Base-by-base conservation (phyloP, 2,329 filamentous ascomycete genomes). In the Knoxdaviesia proteae region DNA sequence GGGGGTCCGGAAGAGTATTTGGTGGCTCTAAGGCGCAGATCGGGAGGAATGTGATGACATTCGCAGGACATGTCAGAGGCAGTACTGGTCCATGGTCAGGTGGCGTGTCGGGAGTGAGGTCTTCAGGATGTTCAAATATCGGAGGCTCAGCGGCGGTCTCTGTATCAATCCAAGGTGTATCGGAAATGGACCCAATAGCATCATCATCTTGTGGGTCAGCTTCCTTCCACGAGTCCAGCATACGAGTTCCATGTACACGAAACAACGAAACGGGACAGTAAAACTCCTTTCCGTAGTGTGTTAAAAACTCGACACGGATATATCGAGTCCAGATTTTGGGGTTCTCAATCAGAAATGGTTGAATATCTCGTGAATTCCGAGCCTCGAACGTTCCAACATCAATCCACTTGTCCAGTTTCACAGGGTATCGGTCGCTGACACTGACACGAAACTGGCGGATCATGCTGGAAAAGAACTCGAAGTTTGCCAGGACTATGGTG, bases 401-500 rank as follows among this genome's bases (percentile, higher is more conserved):
- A 49, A 80, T 84, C 90, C 90, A 98, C 51, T 90, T 84, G 41
- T 94, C 87, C 44, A 74, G 60, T 58, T 94, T 96, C 43, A 90
- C 82, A 1, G 90, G 90, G 58, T 94, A 96, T 44, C 84, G 77
- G 61, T 96, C 90, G 45, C 87, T 92, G 40, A 94, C 88, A 55
- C 84, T 92, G 50, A 96, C 76, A 42, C 82, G 73, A 57, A 98
- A 94, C 40, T 78, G 81, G 42, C 86, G 80, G 51, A 96, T 82
- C 71, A 93, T 94, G 55, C 86, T 94, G 44, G 86, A 94, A 65
- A 98, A 98, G 64, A 98, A 98, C 58, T 98, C 90, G 52, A 92
- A 98, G 57, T 98, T 98, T 47, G 88, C 90, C 43, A 98, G 68
- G n/a, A 96, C 90, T 36, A 98, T 69, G 0, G 90, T 98, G 56